Conservation (phyloP, 805 yeast genomes). For the Vanderwaltozyma tropicalis region DNA sequence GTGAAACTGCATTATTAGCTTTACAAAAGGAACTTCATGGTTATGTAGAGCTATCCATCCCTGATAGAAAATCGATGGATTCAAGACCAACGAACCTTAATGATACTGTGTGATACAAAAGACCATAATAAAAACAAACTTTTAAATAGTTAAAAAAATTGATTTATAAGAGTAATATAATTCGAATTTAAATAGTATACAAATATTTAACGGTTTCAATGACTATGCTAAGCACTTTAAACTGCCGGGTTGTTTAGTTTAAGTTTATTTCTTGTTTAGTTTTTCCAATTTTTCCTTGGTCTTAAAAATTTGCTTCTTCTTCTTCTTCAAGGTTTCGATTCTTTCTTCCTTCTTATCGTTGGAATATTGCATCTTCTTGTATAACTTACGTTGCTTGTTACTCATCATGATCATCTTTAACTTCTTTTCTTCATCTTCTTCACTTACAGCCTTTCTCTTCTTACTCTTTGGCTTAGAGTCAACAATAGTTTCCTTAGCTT, state of each 20-base stretch:
- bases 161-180: background rate
- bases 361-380: slow-evolving; percentile 91
- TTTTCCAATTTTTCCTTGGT: slow-evolving; percentile 39
- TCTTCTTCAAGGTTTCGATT: slow-evolving; percentile 54
- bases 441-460: slow-evolving; percentile 32
- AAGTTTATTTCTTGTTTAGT: slow-evolving; percentile 14
- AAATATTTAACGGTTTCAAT: background rate
- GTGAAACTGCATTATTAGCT: slow-evolving; percentile 49
- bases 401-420: slow-evolving; percentile 96
- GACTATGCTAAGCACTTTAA: background rate
- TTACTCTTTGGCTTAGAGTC: slow-evolving; percentile 31
- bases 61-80: slow-evolving; percentile 76
- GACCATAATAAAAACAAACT: background rate
- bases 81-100: slow-evolving; percentile 39
- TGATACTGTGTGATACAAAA: slow-evolving; percentile 4
- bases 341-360: slow-evolving; percentile 72
- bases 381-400: slow-evolving; percentile 86
- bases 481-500: slow-evolving; percentile 34
- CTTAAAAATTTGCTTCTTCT: slow-evolving; percentile 62
- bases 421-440: slow-evolving; percentile 70
- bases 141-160: too few species aligned
- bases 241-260: background rate
- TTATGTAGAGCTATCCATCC: slow-evolving; percentile 56
- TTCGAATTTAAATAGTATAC: slow-evolving; percentile 2
- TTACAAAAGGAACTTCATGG: slow-evolving; percentile 61